Evolutionary conservation across 139 green algal species (phyloP).

Genomic region (Cymbomonas tetramitiformis): DNA sequence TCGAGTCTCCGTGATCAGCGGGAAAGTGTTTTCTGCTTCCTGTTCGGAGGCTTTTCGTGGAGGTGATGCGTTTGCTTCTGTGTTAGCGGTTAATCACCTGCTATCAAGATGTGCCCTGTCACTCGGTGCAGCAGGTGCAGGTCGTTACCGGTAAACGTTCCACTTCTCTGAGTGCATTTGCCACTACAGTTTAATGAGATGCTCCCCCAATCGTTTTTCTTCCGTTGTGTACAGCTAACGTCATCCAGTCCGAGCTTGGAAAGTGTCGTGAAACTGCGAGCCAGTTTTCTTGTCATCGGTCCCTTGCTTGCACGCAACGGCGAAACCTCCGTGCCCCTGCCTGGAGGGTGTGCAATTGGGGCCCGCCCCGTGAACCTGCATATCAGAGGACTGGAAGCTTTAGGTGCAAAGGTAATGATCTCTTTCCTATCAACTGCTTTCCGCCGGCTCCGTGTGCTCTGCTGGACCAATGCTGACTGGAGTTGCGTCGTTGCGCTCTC

Average conservation of each 20-base stretch:
- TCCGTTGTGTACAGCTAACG: constrained; percentile 10
- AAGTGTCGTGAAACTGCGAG: constrained; percentile 26
- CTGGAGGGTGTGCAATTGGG: constrained; percentile 42
- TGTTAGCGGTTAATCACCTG: too few relatives aligned
- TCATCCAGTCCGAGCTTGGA: constrained; percentile 21
- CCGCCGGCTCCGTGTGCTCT: not conserved
- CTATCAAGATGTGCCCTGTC: constrained; percentile 28
- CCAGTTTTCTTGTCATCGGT: constrained; percentile 40
- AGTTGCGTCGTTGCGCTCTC: too few relatives aligned
- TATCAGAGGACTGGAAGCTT: constrained; percentile 25
- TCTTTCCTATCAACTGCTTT: too few relatives aligned
- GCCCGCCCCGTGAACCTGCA: constrained; percentile 40
- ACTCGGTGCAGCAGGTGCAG: constrained; percentile 23
- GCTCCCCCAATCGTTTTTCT: constrained; percentile 26
- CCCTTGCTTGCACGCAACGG: constrained; percentile 28
- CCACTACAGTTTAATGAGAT: too few relatives aligned
- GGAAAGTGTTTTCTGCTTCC: too few relatives aligned
- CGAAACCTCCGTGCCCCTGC: constrained; percentile 32
- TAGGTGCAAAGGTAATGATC: constrained; percentile 34
- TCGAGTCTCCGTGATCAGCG: too few relatives aligned
- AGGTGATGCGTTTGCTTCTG: too few relatives aligned
- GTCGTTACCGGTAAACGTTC: constrained; percentile 16
- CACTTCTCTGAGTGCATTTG: too few relatives aligned
- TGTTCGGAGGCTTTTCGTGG: too few relatives aligned
- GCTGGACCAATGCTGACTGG: too few relatives aligned